These are phyloP conservation scores for Tolypocladium guangdongense DNA, from an alignment of 2,329 filamentous ascomycete species.

Conservation along the genomic window DNA sequence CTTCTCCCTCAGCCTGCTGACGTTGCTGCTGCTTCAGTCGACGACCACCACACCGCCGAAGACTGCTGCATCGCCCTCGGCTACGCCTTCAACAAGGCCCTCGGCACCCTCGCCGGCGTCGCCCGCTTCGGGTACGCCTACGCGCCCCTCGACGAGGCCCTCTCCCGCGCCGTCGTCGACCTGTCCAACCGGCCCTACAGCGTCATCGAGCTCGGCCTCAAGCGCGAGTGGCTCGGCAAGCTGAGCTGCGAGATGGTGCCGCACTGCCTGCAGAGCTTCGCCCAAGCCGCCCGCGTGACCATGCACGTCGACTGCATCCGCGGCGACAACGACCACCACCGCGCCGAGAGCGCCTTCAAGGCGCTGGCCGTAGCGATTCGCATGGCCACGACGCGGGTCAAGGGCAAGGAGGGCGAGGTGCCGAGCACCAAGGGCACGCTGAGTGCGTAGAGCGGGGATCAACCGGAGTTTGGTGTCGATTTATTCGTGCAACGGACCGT, in stretches of 20 bases:
- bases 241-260: constrained; percentile 95
- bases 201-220: constrained; percentile 74
- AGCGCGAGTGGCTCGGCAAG: constrained; percentile 87
- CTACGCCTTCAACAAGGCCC: constrained; percentile 67
- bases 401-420: constrained; percentile 80
- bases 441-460: constrained; percentile 33
- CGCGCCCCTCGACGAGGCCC: constrained; percentile 87
- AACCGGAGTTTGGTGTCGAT: neutral
- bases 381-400: constrained; percentile 62
- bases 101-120: constrained; percentile 69
- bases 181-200: constrained; percentile 83
- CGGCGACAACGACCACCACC: constrained; percentile 90
- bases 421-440: constrained; percentile 94
- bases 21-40: constrained; percentile 44
- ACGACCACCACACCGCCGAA: constrained; percentile 97
- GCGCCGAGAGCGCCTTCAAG: constrained; percentile 95
- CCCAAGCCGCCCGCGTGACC: constrained; percentile 81
- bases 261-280: constrained; percentile 90
- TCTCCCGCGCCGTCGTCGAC: constrained; percentile 88
- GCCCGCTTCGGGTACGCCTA: constrained; percentile 88
- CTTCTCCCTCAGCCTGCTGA: neutral
- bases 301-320: constrained; percentile 87
- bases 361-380: constrained; percentile 79
- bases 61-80: constrained; percentile 90
- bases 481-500: neutral